Evolutionary conservation across 331 rosid genomes (phyloP).

Genomic region (Pyrus hybrid): DNA sequence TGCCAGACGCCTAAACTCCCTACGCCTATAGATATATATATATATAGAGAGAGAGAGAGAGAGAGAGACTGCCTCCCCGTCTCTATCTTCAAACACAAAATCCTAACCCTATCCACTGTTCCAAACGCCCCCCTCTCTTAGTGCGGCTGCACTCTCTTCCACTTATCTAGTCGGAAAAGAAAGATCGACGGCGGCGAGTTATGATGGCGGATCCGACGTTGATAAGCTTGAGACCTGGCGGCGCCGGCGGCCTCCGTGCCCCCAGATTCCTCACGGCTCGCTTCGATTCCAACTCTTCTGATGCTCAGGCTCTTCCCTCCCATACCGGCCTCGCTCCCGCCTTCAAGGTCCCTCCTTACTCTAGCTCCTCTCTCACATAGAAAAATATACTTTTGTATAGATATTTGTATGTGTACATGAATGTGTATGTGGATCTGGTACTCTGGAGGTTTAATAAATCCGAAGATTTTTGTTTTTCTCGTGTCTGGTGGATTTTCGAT

Average conservation of each 20-base stretch:
- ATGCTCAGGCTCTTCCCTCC: not conserved
- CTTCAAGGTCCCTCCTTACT: conserved; percentile 4
- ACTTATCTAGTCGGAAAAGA: not conserved
- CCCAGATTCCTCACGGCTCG: not conserved
- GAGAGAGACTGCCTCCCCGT: conserved; percentile 3
- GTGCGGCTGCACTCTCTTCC: not conserved
- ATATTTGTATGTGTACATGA: not conserved
- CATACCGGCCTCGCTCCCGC: not conserved
- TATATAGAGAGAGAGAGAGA: not conserved
- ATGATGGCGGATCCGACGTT: conserved; percentile 16
- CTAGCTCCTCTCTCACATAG: not conserved
- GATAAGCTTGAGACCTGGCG: conserved; percentile 19
- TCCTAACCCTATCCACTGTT: conserved; percentile 1
- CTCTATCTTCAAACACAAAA: conserved; percentile 6
- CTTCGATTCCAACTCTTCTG: conserved; percentile 1
- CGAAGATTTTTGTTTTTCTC: not conserved
- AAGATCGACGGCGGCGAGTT: not conserved
- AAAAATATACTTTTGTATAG: no score
- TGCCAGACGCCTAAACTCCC: not conserved
- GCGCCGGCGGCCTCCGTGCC: conserved; percentile 3
- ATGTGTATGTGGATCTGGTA: not conserved
- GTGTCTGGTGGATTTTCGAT: not conserved
- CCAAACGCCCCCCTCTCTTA: not conserved
- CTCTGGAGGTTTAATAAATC: not conserved
- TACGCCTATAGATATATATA: not conserved